phyloP scores from a whole-genome alignment of 1,284 basidiomycete species.

The Malassezia sp. region DNA sequence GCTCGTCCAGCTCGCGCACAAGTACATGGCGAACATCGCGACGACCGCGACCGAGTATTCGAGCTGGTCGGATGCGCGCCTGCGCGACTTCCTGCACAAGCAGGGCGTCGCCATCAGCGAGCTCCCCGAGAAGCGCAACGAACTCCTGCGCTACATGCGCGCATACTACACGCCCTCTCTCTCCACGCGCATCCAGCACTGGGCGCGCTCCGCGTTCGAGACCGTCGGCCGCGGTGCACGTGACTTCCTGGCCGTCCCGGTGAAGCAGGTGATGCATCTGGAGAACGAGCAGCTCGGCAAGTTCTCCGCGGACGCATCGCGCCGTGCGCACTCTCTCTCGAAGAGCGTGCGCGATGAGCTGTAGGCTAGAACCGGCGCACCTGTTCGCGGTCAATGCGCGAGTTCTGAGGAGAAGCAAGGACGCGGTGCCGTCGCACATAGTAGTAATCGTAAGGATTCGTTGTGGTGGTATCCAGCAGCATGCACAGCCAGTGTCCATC shows the following conservation, averaged over 20 bases:
- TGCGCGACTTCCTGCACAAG: constrained; percentile 32
- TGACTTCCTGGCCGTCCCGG: constrained; percentile 6
- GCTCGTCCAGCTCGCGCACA: constrained; percentile 25
- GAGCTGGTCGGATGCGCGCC: constrained; percentile 36
- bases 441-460: too few species aligned
- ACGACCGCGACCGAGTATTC: constrained; percentile 33
- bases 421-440: neutral
- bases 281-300: constrained; percentile 8
- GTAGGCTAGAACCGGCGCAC: constrained; percentile 7
- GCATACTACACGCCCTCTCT: constrained; percentile 30
- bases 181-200: neutral
- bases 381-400: constrained; percentile 7
- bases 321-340: constrained; percentile 5
- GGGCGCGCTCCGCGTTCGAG: neutral
- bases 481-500: too few species aligned
- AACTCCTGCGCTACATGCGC: constrained; percentile 39
- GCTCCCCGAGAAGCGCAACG: constrained; percentile 31
- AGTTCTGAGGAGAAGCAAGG: neutral
- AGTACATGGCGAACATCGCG: constrained; percentile 25
- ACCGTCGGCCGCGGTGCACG: constrained; percentile 5
- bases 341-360: neutral
- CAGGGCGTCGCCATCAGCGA: constrained; percentile 28
- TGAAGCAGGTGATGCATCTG: constrained; percentile 5
- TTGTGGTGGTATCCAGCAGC: too few species aligned
- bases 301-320: constrained; percentile 5